Percentiles rank a stretch among this genome's conserved stretches.
phyloP scores from a whole-genome alignment of 2,329 filamentous ascomycete species.

The Pestalotiopsis sp. region DNA sequence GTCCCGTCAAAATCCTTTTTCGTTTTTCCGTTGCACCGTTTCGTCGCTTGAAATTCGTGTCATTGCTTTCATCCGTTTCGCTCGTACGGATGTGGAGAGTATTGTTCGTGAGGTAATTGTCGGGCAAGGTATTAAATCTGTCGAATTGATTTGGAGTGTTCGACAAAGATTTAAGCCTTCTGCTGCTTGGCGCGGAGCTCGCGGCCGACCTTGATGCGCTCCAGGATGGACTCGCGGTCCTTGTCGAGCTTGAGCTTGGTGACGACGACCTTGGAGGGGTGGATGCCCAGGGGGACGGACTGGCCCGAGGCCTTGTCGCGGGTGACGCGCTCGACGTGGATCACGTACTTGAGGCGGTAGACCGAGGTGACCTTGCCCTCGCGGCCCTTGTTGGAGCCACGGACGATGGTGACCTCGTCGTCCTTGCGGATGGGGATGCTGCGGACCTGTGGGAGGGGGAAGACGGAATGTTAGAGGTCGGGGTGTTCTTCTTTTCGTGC shows the following conservation, averaged over 20 bases:
- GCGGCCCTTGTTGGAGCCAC: conserved; percentile 89
- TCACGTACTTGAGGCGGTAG: conserved; percentile 97
- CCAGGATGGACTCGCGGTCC: conserved; percentile 87
- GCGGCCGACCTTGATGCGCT: conserved; percentile 79
- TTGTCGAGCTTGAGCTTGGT: conserved; percentile 99
- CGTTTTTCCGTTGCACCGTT: conserved; percentile 1
- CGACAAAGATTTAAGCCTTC: conserved; percentile 48
- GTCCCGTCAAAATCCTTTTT: neutral
- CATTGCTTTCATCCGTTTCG: conserved; percentile 8
- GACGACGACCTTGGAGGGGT: conserved; percentile 96
- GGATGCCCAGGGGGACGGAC: conserved; percentile 90
- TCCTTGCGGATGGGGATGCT: conserved; percentile 97
- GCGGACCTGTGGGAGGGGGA: conserved; percentile 66
- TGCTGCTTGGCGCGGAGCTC: conserved; percentile 75
- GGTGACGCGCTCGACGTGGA: conserved; percentile 95
- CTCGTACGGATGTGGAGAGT: conserved; percentile 8
- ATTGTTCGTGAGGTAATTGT: neutral
- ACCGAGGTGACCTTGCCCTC: conserved; percentile 98
- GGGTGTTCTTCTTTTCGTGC: neutral
- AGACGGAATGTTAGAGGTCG: conserved; percentile 1
- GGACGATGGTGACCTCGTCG: conserved; percentile 90
- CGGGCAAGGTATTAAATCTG: neutral
- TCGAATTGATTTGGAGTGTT: neutral
- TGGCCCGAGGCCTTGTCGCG: conserved; percentile 98
- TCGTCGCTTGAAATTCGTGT: conserved; percentile 17